These are phyloP conservation scores for Flaveria bidentis DNA, from an alignment of 129 eudicot genomes.

Conservation along the genomic window DNA sequence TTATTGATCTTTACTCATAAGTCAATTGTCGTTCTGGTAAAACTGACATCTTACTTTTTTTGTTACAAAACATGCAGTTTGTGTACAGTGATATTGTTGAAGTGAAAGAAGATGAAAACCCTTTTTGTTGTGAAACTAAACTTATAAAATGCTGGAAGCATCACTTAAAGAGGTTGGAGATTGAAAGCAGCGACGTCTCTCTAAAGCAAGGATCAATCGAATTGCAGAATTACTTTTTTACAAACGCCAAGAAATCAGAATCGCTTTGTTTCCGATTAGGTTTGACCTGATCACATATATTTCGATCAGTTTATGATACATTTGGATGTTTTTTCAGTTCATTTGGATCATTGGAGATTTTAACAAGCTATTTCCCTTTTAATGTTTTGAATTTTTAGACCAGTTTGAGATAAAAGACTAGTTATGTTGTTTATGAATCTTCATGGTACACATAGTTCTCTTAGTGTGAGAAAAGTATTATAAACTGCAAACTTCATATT, in stretches of 20 bases:
- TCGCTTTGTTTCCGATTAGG: not conserved
- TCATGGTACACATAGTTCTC: not conserved
- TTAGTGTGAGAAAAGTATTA: no score
- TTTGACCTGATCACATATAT: constrained; percentile 4
- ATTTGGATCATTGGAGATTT: not conserved
- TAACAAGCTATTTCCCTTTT: not conserved
- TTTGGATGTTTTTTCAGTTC: not conserved
- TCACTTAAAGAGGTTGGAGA: constrained; percentile 24
- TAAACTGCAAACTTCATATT: no score
- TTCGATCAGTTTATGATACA: not conserved
- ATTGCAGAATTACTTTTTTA: constrained; percentile 25
- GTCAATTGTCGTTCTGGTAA: not conserved
- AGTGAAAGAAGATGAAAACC: constrained; percentile 24
- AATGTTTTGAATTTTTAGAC: not conserved
- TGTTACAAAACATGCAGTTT: constrained; percentile 26
- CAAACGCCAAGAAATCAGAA: not conserved
- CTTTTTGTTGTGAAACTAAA: constrained; percentile 22
- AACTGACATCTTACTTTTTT: not conserved
- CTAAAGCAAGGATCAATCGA: not conserved
- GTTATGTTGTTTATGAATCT: not conserved
- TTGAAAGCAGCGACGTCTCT: constrained; percentile 20
- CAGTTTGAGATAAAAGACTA: not conserved
- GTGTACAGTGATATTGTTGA: not conserved
- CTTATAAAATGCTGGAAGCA: constrained; percentile 41
- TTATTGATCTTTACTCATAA: not conserved